Base-by-base conservation (phyloP, 2,329 filamentous ascomycete species). In the Penicillium sp. region DNA sequence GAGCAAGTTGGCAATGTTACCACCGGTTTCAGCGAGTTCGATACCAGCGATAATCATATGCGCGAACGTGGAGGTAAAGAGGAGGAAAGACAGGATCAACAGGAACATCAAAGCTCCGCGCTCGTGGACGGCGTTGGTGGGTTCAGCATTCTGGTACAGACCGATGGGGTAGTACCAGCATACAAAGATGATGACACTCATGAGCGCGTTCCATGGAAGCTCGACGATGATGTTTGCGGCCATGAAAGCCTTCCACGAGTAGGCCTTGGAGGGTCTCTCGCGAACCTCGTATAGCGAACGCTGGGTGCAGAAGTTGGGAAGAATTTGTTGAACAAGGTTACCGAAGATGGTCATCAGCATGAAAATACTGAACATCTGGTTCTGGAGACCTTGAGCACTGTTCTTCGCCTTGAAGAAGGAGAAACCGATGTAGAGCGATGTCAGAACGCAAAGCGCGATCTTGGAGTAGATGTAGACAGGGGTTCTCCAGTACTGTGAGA, bases 221-320 rank as follows among this genome's bases (percentile, higher is more conserved):
- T 90, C 86, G 43, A 86, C 84, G 3, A 85, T 46, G 48, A 88
- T 79, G 62, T 87, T 87, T 61, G 83, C 79, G 3, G 84, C 69
- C 64, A 89, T 77, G 68, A 89, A 88, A 1, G 67, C 82, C 56
- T 80, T 76, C 85, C 85, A 89, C 0, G 82, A 86, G 70, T 89
- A 90, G n/a, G n/a, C n/a, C n/a, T n/a, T n/a, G n/a, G n/a, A n/a
- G n/a, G n/a, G n/a, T n/a, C n/a, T n/a, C n/a, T n/a, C n/a, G n/a
- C n/a, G n/a, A n/a, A n/a, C n/a, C n/a, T n/a, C n/a, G n/a, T n/a
- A n/a, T n/a, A n/a, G n/a, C n/a, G n/a, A n/a, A n/a, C n/a, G n/a
- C n/a, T n/a, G n/a, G n/a, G n/a, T n/a, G n/a, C n/a, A n/a, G 21
- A 22, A 22, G 21, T 22, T 22, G 21, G 21, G 21, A 3, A 22